Conservation (phyloP, 2,329 filamentous ascomycete species). For the Ophiostoma himal-ulmi region DNA sequence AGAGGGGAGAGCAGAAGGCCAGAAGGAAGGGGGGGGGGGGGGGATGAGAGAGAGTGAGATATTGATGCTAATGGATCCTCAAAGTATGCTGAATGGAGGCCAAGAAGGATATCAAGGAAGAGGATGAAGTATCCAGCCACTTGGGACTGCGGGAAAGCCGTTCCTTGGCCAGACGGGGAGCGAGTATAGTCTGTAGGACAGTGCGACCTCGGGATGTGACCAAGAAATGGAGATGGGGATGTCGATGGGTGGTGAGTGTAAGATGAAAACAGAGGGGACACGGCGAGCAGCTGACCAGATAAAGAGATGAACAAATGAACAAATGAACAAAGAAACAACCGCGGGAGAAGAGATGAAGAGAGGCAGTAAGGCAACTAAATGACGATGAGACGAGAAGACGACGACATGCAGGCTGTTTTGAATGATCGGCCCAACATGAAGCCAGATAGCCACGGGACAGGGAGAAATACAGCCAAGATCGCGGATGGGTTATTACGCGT, state of each 20-base stretch:
- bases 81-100: neutral
- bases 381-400: neutral
- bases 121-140: neutral
- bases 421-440: neutral
- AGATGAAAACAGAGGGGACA: neutral
- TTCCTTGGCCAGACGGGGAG: slow-evolving; percentile 1
- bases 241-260: neutral
- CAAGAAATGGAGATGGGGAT: slow-evolving; percentile 2
- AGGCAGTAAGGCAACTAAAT: neutral
- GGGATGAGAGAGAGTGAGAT: neutral
- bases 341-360: no score
- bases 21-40: neutral
- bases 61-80: neutral
- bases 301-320: neutral
- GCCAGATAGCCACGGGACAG: neutral
- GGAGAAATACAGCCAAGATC: neutral
- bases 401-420: neutral
- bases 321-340: neutral
- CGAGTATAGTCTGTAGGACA: neutral
- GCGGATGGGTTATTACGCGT: neutral
- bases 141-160: neutral
- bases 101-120: slow-evolving; percentile 3
- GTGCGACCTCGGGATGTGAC: neutral
- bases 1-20: neutral
- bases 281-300: neutral